A percentile compares a stretch with the other conserved stretches of the same genome.
phyloP scores from a whole-genome alignment of 805 yeast genomes.

The Myxozyma vanderwaltii region DNA sequence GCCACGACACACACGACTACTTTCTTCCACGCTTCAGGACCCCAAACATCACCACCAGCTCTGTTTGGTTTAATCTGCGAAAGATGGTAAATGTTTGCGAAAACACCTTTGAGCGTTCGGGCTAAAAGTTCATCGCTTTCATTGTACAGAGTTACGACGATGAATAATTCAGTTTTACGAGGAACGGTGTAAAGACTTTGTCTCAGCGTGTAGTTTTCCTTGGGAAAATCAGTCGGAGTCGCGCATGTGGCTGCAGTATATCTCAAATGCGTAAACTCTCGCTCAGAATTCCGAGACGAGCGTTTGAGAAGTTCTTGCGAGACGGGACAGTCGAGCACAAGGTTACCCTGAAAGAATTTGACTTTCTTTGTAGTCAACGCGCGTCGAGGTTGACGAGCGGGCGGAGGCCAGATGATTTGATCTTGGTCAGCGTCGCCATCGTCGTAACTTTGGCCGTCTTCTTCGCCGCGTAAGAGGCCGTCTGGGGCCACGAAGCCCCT shows the following conservation, averaged over 20 bases:
- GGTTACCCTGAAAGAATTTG: constrained; percentile 68
- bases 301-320: constrained; percentile 60
- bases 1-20: constrained; percentile 86
- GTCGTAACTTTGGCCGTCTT: constrained; percentile 21
- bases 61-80: constrained; percentile 62
- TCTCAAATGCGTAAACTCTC: constrained; percentile 84
- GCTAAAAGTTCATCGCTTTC: constrained; percentile 83
- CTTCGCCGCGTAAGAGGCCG: constrained; percentile 8
- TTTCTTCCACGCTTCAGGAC: constrained; percentile 93
- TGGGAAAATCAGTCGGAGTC: constrained; percentile 72
- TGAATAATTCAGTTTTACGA: constrained; percentile 79
- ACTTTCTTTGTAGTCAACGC: constrained; percentile 49
- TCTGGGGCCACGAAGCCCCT: constrained; percentile 4
- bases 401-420: constrained; percentile 32
- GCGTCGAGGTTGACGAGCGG: constrained; percentile 40
- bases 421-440: constrained; percentile 20
- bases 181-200: constrained; percentile 68
- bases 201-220: constrained; percentile 72
- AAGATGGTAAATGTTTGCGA: constrained; percentile 80
- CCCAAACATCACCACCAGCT: constrained; percentile 60
- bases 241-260: constrained; percentile 87
- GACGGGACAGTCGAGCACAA: constrained; percentile 86
- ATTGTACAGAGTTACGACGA: constrained; percentile 87
- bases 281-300: constrained; percentile 46
- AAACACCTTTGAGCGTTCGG: constrained; percentile 84